Evolutionary conservation across 208 protist genomes (phyloP), one percentile per base, ranked within the genome.

Genomic region (Ichthyophonus hoferi): DNA sequence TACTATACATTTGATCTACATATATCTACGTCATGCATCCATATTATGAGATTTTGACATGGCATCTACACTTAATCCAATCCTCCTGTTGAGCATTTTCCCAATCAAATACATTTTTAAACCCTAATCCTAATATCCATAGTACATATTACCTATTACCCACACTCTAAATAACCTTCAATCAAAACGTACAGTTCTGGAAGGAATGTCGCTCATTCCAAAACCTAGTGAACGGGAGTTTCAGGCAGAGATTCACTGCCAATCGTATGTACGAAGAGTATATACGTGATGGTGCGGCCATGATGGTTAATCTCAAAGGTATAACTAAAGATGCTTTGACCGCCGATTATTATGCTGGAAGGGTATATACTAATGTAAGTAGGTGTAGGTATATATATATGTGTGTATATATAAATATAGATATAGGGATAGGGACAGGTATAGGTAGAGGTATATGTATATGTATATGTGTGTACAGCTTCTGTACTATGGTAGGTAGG

Each of bases 231-330:
- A 37, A 86, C 34, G 82, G 50, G 40, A 86, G 50, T 37, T 35
- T 41, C 7, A 37, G 40, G 40, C 40, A 40, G 82, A 40, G 35
- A 40, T n/a, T 58, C 3, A 14, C 82, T 14, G 82, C 82, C 2
- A 43, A 86, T 33, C 33, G 40, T 12, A 86, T 86, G 31, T 34
- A 76, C 34, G 33, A 86, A 3, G 40, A 86, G 17, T 86, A 67
- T 14, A 50, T 86, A 31, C 31, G 35, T 3, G 40, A 40, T 2
- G 82, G 50, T n/a, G 82, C 82, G 3, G 33, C 37, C 2, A 31
- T 76, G 37, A 86, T 50, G 40, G 82, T 86, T 3, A 86, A 86
- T 14, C 82, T 86, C 1, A 86, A 67, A 24, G 50, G 50, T 7
- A n/a, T 67, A 24, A 67, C 50, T n/a, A 67, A 67, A 24, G 14